These are phyloP conservation scores for Phoenix dactylifera DNA, from an alignment of 176 grass and related monocot species.

Conservation along the genomic window DNA sequence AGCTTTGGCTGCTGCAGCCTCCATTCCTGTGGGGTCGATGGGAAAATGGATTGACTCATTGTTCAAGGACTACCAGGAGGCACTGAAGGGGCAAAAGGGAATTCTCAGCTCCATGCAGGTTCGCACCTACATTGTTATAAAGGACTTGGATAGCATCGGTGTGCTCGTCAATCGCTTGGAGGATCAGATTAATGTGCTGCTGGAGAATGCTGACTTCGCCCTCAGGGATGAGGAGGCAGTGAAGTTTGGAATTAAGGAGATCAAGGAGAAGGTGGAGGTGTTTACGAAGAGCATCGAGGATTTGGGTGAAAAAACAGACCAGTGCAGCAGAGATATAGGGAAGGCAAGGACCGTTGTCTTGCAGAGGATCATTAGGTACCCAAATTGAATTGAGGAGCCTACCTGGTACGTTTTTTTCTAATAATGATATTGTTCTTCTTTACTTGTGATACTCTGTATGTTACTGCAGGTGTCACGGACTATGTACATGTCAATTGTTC, in stretches of 20 bases:
- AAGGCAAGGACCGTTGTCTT: conserved; percentile 69
- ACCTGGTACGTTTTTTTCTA: too few relatives aligned
- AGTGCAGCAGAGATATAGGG: conserved; percentile 83
- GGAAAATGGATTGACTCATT: conserved; percentile 38
- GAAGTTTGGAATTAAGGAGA: conserved; percentile 63
- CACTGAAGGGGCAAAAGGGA: conserved; percentile 21
- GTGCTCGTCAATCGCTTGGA: conserved; percentile 61
- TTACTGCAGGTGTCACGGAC: too few relatives aligned
- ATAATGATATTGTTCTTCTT: too few relatives aligned
- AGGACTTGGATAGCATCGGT: conserved; percentile 70
- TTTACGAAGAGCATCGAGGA: conserved; percentile 85
- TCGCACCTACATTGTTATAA: conserved; percentile 55
- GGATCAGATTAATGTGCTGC: conserved; percentile 39
- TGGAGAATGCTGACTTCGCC: conserved; percentile 53
- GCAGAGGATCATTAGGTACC: conserved; percentile 76
- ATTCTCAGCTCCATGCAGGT: conserved; percentile 36
- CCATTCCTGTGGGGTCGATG: conserved; percentile 1
- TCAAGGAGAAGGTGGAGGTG: conserved; percentile 62
- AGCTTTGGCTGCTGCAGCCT: conserved; percentile 61
- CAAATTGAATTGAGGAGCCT: conserved; percentile 36
- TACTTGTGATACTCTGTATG: too few relatives aligned
- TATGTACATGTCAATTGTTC: too few relatives aligned
- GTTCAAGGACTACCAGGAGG: conserved; percentile 27
- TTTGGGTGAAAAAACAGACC: conserved; percentile 68
- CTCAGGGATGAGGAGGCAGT: conserved; percentile 59